Percentiles rank a stretch among this genome's conserved stretches.
Conservation (phyloP, 176 grass and related monocot species). For the Hyparrhenia diplandra region DNA sequence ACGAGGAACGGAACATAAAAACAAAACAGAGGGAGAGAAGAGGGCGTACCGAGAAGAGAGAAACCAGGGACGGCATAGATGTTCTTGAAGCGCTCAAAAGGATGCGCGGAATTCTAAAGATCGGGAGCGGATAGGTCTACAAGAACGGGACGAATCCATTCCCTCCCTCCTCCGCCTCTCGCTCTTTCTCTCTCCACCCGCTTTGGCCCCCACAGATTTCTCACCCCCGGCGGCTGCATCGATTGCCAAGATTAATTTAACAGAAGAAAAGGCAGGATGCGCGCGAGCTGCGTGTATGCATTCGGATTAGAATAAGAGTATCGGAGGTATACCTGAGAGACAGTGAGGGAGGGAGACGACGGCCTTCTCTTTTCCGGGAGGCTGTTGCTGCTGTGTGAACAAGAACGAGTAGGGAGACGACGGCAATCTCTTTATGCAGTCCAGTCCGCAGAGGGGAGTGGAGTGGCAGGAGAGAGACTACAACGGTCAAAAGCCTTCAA, state of each 20-base stretch:
- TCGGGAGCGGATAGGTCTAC: conserved; percentile 8
- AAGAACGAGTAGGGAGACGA: conserved; percentile 21
- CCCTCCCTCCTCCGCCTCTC: neutral
- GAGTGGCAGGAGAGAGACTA: conserved; percentile 2
- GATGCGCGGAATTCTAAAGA: conserved; percentile 34
- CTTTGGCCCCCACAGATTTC: conserved; percentile 23
- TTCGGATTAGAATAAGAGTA: conserved; percentile 42
- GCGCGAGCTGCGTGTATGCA: neutral
- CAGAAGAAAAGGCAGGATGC: neutral
- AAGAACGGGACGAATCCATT: conserved; percentile 27
- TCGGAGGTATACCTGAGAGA: conserved; percentile 29
- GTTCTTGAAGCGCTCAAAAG: conserved; percentile 46
- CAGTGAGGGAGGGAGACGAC: neutral
- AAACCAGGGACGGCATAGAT: neutral
- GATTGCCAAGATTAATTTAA: conserved; percentile 44
- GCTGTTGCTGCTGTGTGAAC: conserved; percentile 19
- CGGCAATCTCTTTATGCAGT: too few relatives aligned
- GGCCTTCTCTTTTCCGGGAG: conserved; percentile 3
- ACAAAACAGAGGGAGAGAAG: neutral
- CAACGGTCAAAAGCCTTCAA: conserved; percentile 73
- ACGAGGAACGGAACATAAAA: neutral
- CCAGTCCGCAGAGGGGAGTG: neutral
- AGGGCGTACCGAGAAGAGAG: neutral
- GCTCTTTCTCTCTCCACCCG: neutral
- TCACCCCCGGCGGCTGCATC: conserved; percentile 26